Conservation (phyloP, 345 rosid species). For the Cardiospermum halicacabum region DNA sequence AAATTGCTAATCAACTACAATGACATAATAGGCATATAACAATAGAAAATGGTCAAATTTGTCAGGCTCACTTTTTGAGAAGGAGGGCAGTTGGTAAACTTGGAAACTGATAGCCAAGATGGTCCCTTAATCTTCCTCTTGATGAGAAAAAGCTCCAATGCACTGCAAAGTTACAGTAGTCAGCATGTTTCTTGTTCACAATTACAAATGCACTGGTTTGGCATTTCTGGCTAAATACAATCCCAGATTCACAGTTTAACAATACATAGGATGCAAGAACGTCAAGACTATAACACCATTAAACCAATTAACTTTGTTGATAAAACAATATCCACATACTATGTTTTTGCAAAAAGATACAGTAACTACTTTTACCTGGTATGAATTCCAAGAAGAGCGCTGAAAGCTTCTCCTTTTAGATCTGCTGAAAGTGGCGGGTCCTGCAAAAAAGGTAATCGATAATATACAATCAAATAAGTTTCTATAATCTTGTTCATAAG, state of each 20-base stretch:
- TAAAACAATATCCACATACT: conserved; percentile 8
- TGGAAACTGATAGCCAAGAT: conserved; percentile 82
- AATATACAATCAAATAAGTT: conserved; percentile 1
- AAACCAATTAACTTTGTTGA: conserved; percentile 5
- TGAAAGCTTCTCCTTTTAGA: conserved; percentile 73
- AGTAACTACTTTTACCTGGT: conserved; percentile 51
- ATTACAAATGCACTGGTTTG: background rate
- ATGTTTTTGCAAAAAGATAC: background rate
- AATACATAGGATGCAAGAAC: background rate
- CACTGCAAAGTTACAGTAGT: conserved; percentile 49
- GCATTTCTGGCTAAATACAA: background rate
- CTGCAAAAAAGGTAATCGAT: conserved; percentile 29
- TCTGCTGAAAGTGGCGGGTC: conserved; percentile 89
- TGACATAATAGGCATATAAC: conserved; percentile 11
- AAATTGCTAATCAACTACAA: conserved; percentile 13
- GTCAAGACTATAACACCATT: background rate
- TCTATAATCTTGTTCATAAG: background rate
- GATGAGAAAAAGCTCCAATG: conserved; percentile 88
- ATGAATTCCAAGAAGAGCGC: conserved; percentile 80
- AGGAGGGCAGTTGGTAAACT: conserved; percentile 59
- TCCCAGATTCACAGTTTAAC: background rate
- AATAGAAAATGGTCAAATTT: conserved; percentile 5
- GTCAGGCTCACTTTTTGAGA: conserved; percentile 63
- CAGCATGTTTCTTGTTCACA: background rate
- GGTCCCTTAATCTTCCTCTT: conserved; percentile 92